Conservation (phyloP, 176 grass and related monocot species). For the Rhynchospora breviuscula region DNA sequence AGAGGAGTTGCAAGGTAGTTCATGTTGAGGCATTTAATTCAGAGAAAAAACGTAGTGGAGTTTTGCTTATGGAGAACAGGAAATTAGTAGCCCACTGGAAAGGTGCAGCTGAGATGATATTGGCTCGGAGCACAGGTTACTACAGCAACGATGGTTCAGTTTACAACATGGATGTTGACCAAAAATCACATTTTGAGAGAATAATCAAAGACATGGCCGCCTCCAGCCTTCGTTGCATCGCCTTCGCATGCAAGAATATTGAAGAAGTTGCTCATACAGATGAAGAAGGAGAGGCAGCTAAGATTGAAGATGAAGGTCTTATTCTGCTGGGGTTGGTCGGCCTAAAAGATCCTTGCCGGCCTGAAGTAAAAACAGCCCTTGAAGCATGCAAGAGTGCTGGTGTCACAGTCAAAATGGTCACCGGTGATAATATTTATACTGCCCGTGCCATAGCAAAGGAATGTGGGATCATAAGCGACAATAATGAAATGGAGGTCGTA, state of each 20-base stretch:
- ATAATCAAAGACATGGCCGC: slow-evolving; percentile 57
- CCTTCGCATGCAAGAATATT: slow-evolving; percentile 57
- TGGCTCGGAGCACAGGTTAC: slow-evolving; percentile 43
- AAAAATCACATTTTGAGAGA: slow-evolving; percentile 33
- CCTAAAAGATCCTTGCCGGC: slow-evolving; percentile 73
- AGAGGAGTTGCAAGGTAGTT: slow-evolving; percentile 41
- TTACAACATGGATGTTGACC: slow-evolving; percentile 12
- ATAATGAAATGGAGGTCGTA: slow-evolving; percentile 17
- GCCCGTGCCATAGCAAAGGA: slow-evolving; percentile 66
- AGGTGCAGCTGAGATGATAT: slow-evolving; percentile 78
- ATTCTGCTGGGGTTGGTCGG: slow-evolving; percentile 67
- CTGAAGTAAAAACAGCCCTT: slow-evolving; percentile 52
- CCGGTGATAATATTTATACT: slow-evolving; percentile 83
- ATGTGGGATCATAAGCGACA: slow-evolving; percentile 48
- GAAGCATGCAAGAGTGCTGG: slow-evolving; percentile 45
- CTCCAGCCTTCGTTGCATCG: slow-evolving; percentile 65
- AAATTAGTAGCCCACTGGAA: slow-evolving; percentile 61
- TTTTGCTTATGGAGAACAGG: slow-evolving; percentile 38
- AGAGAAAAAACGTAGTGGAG: slow-evolving; percentile 81
- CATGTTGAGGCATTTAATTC: slow-evolving; percentile 90
- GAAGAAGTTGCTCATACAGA: background rate
- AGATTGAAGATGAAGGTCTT: slow-evolving; percentile 46
- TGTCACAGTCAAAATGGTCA: slow-evolving; percentile 84
- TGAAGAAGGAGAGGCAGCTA: background rate
- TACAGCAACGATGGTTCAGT: slow-evolving; percentile 18